Base-by-base conservation (phyloP, 2,329 filamentous ascomycete genomes). In the Fusarium compactum region DNA sequence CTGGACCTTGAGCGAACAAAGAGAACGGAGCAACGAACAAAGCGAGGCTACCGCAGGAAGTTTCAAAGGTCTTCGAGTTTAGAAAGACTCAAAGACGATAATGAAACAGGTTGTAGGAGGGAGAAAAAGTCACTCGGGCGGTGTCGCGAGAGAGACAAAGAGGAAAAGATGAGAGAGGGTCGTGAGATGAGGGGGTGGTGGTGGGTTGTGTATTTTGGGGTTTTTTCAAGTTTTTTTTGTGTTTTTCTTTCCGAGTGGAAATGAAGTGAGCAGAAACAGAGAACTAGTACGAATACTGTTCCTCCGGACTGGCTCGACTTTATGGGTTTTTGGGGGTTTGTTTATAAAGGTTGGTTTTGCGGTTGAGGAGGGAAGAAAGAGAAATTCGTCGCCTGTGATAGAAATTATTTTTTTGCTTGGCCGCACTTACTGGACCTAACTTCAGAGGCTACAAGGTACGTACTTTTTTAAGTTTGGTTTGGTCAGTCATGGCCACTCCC, bases 151-250 rank as follows among this genome's bases (percentile, higher is more conserved):
- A 74, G 76, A 76, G 70, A 76, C 67, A 71, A 62, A 70, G 71
- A 75, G 45, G 50, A 43, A 46, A 55, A 40, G 43, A 56, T 56
- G 58, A 38, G 58, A 38, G 58, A 56, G 63, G 63, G 63, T 65
- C 62, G 53, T 65, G 70, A 64, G 62, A 58, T 61, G 69, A 65
- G 61, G 68, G 66, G 73, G 71, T 70, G 67, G 71, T 70, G 67
- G 68, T 67, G 62, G 67, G 71, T 69, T 71, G 72, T 65, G 68
- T 89, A 82, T 85, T 89, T 87, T 82, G 82, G 78, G 77, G 71
- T 80, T 80, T 82, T 88, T 89, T 87, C 85, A 82, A 82, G 78
- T 76, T 88, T 89, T 89, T 89, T 88, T 85, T 80, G 77, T 82
- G 81, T 80, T 81, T 86, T 86, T 87, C 82, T 52, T 83, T 78